phyloP scores from a whole-genome alignment of 192 early-diverging fungal species.

The Backusella macrospora region DNA sequence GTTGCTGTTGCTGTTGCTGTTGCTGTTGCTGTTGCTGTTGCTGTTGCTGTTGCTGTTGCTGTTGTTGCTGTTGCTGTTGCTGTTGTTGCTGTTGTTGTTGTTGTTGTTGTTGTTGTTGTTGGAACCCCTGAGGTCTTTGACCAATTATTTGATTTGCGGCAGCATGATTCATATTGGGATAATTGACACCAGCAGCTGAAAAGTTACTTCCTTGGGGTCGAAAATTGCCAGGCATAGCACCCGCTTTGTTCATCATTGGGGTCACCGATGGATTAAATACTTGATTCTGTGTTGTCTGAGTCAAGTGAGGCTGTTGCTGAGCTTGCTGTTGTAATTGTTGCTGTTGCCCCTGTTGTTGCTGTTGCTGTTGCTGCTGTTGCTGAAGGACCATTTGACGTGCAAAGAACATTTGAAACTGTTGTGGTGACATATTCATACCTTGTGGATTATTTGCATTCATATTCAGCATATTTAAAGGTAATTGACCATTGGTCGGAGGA shows the following conservation, averaged over 20 bases:
- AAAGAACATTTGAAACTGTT: conserved; percentile 32
- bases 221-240: not conserved
- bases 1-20: too few species aligned
- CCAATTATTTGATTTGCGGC: conserved; percentile 1
- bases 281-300: not conserved
- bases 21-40: too few species aligned
- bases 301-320: not conserved
- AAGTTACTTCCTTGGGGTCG: not conserved
- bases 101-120: conserved; percentile 14
- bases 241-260: not conserved
- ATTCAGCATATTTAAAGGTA: conserved; percentile 20
- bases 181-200: not conserved
- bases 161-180: not conserved
- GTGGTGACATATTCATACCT: conserved; percentile 18
- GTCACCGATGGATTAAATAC: not conserved
- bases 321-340: not conserved
- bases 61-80: too few species aligned
- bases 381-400: conserved; percentile 35
- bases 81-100: conserved; percentile 12
- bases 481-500: not conserved
- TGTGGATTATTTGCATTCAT: conserved; percentile 10
- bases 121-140: conserved; percentile 22
- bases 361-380: not conserved
- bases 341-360: too few species aligned
- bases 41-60: too few species aligned